Evolutionary conservation across 2,329 filamentous ascomycete genomes (phyloP), one percentile per base, ranked within the genome.

Genomic region (Pseudocercospora eumusae): DNA sequence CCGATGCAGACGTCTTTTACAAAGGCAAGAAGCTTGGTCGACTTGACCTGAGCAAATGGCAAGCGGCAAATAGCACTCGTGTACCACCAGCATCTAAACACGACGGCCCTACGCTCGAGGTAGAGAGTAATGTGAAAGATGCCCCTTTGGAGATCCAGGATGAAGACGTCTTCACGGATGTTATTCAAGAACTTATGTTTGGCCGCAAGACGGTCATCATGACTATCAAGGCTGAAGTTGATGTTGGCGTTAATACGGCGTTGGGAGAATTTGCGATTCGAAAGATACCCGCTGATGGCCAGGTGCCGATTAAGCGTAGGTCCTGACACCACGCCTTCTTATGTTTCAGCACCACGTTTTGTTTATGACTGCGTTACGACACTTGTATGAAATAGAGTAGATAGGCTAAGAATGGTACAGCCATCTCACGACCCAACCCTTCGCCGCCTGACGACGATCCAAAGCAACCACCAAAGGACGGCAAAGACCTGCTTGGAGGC

Each of bases 241-340:
- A 96, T 75, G 90, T 93, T 66, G 86, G 90, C 71, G 85, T 97
- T 56, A 82, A 87, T 62, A 97, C 93, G 28, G 88, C 89, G 25
- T 82, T 99, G 66, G 95, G 95, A 54, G 82, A 88, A 69, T 85
- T 98, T 72, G 84, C 89, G 58, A 81, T 98, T 71, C 91, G 91
- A 76, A 87, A 89, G 68, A 89, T 99, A 71, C 93, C 93, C 53
- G 92, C 75, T 47, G 84, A 92, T 80, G 93, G 95, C 70, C 85
- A 88, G 72, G 88, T 99, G 73, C 90, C 90, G 78, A 86, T 98
- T 81, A 96, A 96, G 85, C 90, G 92, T 96, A 88, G 87, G 93
- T 91, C 68, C 57, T 68, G 62, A 66, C 60, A 63, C 59, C 63
- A 64, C 56, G 54, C 62, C 60, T 55, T 55, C 42, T 53, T 59